Conservation (phyloP, 495 filamentous ascomycete genomes). For the Neurospora tetrasperma region DNA sequence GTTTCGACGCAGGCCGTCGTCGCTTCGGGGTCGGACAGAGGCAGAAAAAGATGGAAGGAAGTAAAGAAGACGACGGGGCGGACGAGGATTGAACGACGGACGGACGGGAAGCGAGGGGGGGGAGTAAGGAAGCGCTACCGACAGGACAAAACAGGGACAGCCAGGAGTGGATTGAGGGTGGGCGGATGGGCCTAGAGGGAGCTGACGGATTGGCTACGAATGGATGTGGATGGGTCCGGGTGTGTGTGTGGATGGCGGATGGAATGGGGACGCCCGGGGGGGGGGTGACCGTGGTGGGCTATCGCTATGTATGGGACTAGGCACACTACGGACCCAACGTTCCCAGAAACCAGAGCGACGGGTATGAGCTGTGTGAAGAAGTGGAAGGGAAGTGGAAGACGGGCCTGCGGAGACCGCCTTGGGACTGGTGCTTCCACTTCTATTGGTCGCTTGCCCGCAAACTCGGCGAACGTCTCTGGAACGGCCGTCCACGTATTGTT, state of each 20-base stretch:
- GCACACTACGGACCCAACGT: slow-evolving; percentile 8
- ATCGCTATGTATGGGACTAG: background rate
- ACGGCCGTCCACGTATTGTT: background rate
- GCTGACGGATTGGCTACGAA: background rate
- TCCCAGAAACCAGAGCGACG: slow-evolving; percentile 28
- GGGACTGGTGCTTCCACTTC: slow-evolving; percentile 14
- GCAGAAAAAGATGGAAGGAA: background rate
- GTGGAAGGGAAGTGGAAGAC: background rate
- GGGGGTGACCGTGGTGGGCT: background rate
- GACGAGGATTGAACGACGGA: background rate
- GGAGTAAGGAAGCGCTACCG: background rate
- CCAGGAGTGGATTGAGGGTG: background rate
- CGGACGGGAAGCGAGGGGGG: background rate
- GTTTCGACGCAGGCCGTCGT: background rate
- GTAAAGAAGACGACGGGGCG: background rate
- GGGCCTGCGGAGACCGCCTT: slow-evolving; percentile 1
- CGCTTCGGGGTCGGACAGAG: background rate
- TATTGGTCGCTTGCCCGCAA: slow-evolving; percentile 14
- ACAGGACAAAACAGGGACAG: background rate
- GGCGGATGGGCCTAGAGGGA: background rate
- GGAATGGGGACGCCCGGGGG: background rate
- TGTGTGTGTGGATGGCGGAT: background rate
- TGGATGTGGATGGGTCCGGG: background rate
- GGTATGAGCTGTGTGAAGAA: slow-evolving; percentile 11
- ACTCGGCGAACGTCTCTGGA: background rate